Evolutionary conservation across 2,329 filamentous ascomycete species (phyloP), one percentile per base, ranked within the genome.

Genomic region (Exophiala mesophila): DNA sequence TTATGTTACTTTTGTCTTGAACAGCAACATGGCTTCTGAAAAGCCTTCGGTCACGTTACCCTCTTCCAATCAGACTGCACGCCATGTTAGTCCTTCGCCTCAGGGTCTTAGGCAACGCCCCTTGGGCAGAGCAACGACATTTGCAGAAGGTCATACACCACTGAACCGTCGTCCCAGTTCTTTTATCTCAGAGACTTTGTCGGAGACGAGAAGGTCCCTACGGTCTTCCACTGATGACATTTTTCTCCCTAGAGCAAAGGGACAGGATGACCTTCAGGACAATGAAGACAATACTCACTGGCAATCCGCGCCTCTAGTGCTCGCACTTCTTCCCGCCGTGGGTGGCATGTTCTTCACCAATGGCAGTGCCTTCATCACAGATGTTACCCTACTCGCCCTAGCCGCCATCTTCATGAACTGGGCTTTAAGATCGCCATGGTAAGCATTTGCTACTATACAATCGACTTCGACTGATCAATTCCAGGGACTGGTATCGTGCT

Each of bases 391-490:
- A 23, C 67, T 97, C 21, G 80, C 77, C 2, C 65, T 97, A 48
- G 85, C 86, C 2, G 86, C 83, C 3, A 76, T 96, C 32, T 94
- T 96, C 57, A 70, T 97, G 49, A 89, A 95, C 61, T 96, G 88
- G 87, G 89, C 86, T 36, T 83, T 96, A 31, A 83, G 87, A 42
- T 72, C 92, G 53, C 90, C 90, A 55, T 97, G 90, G 89, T 89
- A 69, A 60, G 76, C 55, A 31, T 39, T 13, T 39, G 4, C 18
- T 23, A 3, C 26, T 20, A 19, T 7, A 8, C 15, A 28, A 10
- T 28, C 41, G 20, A 36, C 57, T 30, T 45, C 36, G 23, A 30
- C n/a, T 40, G 8, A 41, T 36, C 30, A 41, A 36, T 50, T 20
- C 7, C 36, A 82, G 80, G 80, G 72, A 78, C 39, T 88, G 84